Conservation (phyloP, 2,329 filamentous ascomycete species). For the Penicillium sp. region DNA sequence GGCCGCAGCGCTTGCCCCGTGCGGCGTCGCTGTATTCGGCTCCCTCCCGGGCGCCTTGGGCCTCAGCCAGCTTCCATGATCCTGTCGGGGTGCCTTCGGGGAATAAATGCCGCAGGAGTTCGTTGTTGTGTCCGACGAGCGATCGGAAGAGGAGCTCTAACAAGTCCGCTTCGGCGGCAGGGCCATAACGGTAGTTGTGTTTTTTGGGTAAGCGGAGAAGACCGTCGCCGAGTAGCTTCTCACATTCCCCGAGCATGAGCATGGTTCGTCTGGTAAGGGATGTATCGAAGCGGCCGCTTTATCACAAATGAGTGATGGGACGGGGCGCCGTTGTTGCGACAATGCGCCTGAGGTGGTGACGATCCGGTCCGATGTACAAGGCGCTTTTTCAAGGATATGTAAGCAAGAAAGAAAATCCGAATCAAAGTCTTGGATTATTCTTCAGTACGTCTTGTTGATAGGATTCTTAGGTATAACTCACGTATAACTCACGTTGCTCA, state of each 20-base stretch:
- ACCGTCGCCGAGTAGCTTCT: conserved; percentile 78
- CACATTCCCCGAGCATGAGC: conserved; percentile 51
- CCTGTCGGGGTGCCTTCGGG: conserved; percentile 65
- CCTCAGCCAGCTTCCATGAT: conserved; percentile 73
- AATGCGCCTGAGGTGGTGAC: conserved; percentile 5
- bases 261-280: conserved; percentile 28
- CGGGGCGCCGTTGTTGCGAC: conserved; percentile 13
- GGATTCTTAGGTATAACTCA: conserved; percentile 3
- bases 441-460: background rate
- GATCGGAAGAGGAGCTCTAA: conserved; percentile 80
- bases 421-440: background rate
- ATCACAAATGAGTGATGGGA: conserved; percentile 14
- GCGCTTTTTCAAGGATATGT: background rate
- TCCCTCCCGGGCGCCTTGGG: conserved; percentile 88
- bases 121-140: conserved; percentile 68
- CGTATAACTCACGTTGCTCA: conserved; percentile 6
- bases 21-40: conserved; percentile 92
- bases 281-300: conserved; percentile 26
- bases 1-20: conserved; percentile 87
- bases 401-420: background rate
- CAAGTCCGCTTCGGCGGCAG: conserved; percentile 67
- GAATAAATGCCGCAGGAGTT: conserved; percentile 77
- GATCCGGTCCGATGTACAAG: conserved; percentile 5
- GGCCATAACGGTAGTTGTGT: conserved; percentile 71
- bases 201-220: conserved; percentile 72